These are phyloP conservation scores for Typha latifolia DNA, from an alignment of 176 grass and related monocot species.

Conservation along the genomic window DNA sequence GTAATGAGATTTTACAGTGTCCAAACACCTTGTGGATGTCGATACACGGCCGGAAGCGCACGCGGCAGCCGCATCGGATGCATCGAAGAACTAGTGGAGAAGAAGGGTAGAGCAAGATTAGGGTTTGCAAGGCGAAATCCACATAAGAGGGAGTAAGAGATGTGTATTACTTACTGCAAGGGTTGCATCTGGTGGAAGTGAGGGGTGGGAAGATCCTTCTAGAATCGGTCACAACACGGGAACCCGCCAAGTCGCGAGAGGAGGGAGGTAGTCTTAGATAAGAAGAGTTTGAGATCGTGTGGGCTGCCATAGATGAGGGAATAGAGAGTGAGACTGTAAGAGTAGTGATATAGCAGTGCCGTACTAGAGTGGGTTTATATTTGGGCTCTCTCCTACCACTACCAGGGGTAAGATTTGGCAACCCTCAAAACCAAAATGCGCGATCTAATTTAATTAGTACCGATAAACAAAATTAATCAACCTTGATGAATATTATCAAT, in stretches of 20 bases:
- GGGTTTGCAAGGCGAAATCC: background rate
- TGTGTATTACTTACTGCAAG: background rate
- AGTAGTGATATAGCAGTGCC: background rate
- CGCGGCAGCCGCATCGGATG: constrained; percentile 30
- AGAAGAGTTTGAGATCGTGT: background rate
- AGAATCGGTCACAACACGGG: too few relatives aligned
- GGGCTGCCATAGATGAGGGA: background rate
- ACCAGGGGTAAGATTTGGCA: too few relatives aligned
- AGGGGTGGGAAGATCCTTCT: too few relatives aligned
- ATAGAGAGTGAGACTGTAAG: background rate
- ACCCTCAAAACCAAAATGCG: too few relatives aligned
- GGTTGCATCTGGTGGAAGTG: background rate
- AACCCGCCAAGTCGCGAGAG: background rate
- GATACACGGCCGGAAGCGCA: constrained; percentile 70
- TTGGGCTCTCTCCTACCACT: too few relatives aligned
- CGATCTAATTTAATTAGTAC: too few relatives aligned
- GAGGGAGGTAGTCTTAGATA: background rate
- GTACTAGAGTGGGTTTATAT: too few relatives aligned
- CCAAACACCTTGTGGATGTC: constrained; percentile 84
- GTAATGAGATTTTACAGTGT: background rate
- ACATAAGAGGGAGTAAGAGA: background rate
- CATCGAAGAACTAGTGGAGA: background rate
- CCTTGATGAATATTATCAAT: too few relatives aligned
- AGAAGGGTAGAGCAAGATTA: background rate
- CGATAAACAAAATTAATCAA: too few relatives aligned